Evolutionary conservation across 2,329 filamentous ascomycete species (phyloP).

Genomic region (Teratosphaeria nubilosa): DNA sequence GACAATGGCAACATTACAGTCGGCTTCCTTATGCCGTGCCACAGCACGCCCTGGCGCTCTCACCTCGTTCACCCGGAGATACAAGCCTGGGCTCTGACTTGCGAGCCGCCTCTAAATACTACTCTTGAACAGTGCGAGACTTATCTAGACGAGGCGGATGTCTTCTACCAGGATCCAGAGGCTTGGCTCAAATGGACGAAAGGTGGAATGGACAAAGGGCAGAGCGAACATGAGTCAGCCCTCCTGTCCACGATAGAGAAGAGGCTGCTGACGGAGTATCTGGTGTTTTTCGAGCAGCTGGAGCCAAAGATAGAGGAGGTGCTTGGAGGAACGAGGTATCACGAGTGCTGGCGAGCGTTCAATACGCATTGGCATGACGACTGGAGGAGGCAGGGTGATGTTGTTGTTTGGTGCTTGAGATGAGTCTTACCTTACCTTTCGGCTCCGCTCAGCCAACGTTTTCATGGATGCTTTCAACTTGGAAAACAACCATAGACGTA

Average conservation of each 20-base stretch:
- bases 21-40: conserved; percentile 88
- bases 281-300: conserved; percentile 49
- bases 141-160: conserved; percentile 84
- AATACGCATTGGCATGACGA: conserved; percentile 57
- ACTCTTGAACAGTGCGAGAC: conserved; percentile 48
- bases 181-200: conserved; percentile 26
- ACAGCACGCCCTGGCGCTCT: conserved; percentile 89
- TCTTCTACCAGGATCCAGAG: conserved; percentile 63
- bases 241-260: background rate
- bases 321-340: conserved; percentile 41
- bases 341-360: conserved; percentile 49
- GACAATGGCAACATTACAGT: conserved; percentile 36
- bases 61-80: conserved; percentile 69
- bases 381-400: conserved; percentile 49
- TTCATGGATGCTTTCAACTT: no score
- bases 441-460: no score
- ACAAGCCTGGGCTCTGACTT: conserved; percentile 73
- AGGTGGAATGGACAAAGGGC: conserved; percentile 6
- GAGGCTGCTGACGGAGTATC: conserved; percentile 33
- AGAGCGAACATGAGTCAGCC: background rate
- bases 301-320: conserved; percentile 38
- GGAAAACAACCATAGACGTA: background rate
- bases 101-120: conserved; percentile 74
- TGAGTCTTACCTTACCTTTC: background rate
- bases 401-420: conserved; percentile 46